These are phyloP conservation scores for Fusarium sp. DNA, from an alignment of 2,329 filamentous ascomycete genomes.

Conservation along the genomic window DNA sequence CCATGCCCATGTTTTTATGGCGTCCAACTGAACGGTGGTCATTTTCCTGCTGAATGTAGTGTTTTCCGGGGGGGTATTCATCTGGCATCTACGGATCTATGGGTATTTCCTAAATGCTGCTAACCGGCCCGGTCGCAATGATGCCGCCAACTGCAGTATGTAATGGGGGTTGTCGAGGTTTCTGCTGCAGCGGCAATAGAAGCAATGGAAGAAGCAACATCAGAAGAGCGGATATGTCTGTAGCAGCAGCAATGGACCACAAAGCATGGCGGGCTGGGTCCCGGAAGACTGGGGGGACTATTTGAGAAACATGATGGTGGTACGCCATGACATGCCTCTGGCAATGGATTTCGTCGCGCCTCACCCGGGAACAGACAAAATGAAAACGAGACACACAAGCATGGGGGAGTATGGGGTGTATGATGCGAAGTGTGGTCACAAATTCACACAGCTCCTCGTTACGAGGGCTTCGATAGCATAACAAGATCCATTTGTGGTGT, in stretches of 20 bases:
- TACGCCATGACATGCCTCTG: conserved; percentile 20
- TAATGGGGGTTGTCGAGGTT: conserved; percentile 27
- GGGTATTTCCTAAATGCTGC: conserved; percentile 26
- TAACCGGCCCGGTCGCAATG: conserved; percentile 45
- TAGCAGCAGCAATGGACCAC: conserved; percentile 21
- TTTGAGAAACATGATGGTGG: conserved; percentile 27
- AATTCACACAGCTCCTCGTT: conserved; percentile 39
- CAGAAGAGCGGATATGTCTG: conserved; percentile 29
- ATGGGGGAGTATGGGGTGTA: conserved; percentile 34
- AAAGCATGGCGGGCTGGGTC: conserved; percentile 22
- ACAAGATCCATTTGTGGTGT: conserved; percentile 25
- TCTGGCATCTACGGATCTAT: conserved; percentile 45
- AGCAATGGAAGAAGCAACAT: conserved; percentile 19
- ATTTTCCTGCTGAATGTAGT: conserved; percentile 7
- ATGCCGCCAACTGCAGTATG: conserved; percentile 22
- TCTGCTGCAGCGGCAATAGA: conserved; percentile 20
- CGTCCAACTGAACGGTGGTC: conserved; percentile 16
- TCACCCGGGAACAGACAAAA: conserved; percentile 48
- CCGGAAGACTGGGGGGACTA: conserved; percentile 23
- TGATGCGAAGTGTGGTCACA: conserved; percentile 32
- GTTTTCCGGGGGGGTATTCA: conserved; percentile 26
- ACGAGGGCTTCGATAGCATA: conserved; percentile 41
- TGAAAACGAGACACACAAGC: conserved; percentile 24
- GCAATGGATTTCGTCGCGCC: conserved; percentile 43
- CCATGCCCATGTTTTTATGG: conserved; percentile 15